These are phyloP conservation scores for Quercus gilva DNA, from an alignment of 306 rosid species.

Conservation along the genomic window DNA sequence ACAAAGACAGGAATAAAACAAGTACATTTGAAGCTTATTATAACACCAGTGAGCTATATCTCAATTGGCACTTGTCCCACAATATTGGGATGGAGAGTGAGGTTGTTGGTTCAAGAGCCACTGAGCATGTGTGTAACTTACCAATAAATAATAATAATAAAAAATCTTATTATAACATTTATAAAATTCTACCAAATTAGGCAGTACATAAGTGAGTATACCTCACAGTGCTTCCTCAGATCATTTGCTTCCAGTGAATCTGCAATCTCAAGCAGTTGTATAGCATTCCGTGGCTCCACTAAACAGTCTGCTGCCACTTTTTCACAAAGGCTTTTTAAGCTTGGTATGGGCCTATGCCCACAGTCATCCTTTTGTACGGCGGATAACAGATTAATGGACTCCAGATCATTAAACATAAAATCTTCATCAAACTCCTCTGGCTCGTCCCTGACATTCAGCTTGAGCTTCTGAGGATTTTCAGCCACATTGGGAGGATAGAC, in stretches of 20 bases:
- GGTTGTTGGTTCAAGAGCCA: too few species aligned
- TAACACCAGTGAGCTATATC: too few species aligned
- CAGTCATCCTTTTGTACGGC: slow-evolving; percentile 32
- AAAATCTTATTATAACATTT: neutral
- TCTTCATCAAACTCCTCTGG: slow-evolving; percentile 64
- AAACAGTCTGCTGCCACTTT: slow-evolving; percentile 78
- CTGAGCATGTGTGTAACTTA: too few species aligned
- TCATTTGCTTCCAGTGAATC: slow-evolving; percentile 80
- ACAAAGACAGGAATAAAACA: neutral
- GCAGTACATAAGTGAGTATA: slow-evolving; percentile 24
- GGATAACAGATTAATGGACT: slow-evolving; percentile 32
- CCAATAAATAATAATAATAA: too few species aligned
- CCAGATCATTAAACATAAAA: slow-evolving; percentile 56
- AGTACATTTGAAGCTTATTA: neutral
- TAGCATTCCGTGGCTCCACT: slow-evolving; percentile 94
- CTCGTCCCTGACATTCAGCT: slow-evolving; percentile 38
- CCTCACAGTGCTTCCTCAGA: slow-evolving; percentile 87
- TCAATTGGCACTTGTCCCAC: too few species aligned
- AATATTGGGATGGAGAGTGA: too few species aligned
- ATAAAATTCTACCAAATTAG: neutral
- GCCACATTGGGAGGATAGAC: slow-evolving; percentile 38
- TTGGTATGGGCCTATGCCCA: slow-evolving; percentile 49
- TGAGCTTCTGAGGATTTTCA: slow-evolving; percentile 40
- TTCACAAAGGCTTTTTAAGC: slow-evolving; percentile 86
- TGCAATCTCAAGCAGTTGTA: slow-evolving; percentile 84